phyloP scores from a whole-genome alignment of 2,329 filamentous ascomycete species.

The Hymenoscyphus occultus region DNA sequence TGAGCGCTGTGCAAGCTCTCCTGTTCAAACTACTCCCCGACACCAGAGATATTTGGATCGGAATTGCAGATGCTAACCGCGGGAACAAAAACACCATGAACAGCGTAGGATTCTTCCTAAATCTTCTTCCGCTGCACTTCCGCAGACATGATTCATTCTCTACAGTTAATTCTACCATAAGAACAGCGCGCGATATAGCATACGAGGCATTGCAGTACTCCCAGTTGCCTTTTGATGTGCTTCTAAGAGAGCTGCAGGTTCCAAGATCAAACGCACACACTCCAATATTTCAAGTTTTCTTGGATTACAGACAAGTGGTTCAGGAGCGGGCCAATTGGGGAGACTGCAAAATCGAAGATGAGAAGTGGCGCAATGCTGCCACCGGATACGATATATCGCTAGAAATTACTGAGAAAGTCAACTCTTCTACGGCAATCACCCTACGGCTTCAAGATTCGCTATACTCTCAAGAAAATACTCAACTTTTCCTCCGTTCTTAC shows the following conservation, averaged over 20 bases:
- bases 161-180: slow-evolving; percentile 36
- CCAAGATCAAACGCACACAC: slow-evolving; percentile 21
- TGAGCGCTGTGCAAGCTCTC: slow-evolving; percentile 41
- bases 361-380: slow-evolving; percentile 16
- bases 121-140: slow-evolving; percentile 47
- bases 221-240: slow-evolving; percentile 24
- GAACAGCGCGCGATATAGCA: slow-evolving; percentile 22
- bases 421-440: slow-evolving; percentile 1
- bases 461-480: slow-evolving; percentile 15
- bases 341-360: slow-evolving; percentile 26
- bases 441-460: slow-evolving; percentile 16
- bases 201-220: slow-evolving; percentile 26
- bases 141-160: slow-evolving; percentile 23
- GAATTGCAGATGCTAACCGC: slow-evolving; percentile 45
- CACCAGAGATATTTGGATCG: slow-evolving; percentile 44
- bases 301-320: slow-evolving; percentile 45
- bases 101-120: slow-evolving; percentile 48
- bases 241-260: slow-evolving; percentile 25
- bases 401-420: slow-evolving; percentile 13
- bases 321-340: slow-evolving; percentile 31
- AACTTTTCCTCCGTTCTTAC: slow-evolving; percentile 5
- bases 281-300: slow-evolving; percentile 36
- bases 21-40: slow-evolving; percentile 37
- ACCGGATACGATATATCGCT: slow-evolving; percentile 31
- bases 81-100: background rate